These are phyloP conservation scores for Triticum dicoccoides DNA, from an alignment of 176 grass and related monocot species.

Conservation along the genomic window DNA sequence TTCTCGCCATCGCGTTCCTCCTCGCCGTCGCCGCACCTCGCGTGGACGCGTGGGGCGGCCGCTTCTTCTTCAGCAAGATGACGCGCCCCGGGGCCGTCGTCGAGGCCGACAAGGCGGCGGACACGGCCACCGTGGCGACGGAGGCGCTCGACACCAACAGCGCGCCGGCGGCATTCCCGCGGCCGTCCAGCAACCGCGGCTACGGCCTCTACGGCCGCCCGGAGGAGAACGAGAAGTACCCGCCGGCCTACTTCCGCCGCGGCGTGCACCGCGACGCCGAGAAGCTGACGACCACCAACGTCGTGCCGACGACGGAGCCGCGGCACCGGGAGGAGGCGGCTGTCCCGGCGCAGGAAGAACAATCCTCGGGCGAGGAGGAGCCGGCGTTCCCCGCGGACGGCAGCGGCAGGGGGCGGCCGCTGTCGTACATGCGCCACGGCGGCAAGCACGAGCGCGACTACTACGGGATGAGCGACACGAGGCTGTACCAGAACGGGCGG, in stretches of 20 bases:
- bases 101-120: slow-evolving; percentile 24
- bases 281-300: slow-evolving; percentile 35
- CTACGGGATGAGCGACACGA: slow-evolving; percentile 63
- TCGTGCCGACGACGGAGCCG: background rate
- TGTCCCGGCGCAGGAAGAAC: background rate
- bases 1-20: slow-evolving; percentile 9
- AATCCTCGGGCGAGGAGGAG: background rate
- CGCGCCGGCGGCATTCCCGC: slow-evolving; percentile 20
- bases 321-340: background rate
- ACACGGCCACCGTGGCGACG: background rate
- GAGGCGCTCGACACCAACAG: background rate
- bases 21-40: slow-evolving; percentile 3
- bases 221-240: slow-evolving; percentile 44
- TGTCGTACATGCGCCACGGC: slow-evolving; percentile 13
- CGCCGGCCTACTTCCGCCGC: slow-evolving; percentile 47
- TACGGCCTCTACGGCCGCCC: slow-evolving; percentile 55
- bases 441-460: background rate
- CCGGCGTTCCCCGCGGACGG: slow-evolving; percentile 22
- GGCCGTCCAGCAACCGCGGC: slow-evolving; percentile 38
- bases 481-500: slow-evolving; percentile 53
- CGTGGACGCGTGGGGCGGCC: slow-evolving; percentile 35
- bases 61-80: slow-evolving; percentile 52
- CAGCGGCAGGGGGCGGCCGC: slow-evolving; percentile 40
- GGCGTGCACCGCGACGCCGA: slow-evolving; percentile 56
- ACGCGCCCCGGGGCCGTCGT: background rate